Evolutionary conservation across 768 basidiomycete genomes (phyloP).

Genomic region (Exsudoporus frostii): DNA sequence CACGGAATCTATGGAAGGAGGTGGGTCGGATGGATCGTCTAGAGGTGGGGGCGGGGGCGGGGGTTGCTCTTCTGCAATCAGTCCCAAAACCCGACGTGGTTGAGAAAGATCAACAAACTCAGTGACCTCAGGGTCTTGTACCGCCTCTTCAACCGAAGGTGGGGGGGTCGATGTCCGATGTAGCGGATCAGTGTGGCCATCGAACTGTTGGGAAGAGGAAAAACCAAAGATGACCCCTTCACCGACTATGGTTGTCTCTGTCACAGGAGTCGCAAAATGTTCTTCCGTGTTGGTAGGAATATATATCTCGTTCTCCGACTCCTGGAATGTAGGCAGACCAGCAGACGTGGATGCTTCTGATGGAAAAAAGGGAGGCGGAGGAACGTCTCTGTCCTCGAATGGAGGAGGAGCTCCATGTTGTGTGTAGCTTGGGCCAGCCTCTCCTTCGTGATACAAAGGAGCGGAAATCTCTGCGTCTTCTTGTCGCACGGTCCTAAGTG

Average conservation of each 20-base stretch:
- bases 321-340: slow-evolving; percentile 69
- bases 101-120: slow-evolving; percentile 57
- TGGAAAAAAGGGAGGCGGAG: slow-evolving; percentile 62
- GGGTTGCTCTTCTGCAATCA: slow-evolving; percentile 53
- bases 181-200: slow-evolving; percentile 72
- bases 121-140: slow-evolving; percentile 67
- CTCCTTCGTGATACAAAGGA: slow-evolving; percentile 66
- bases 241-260: slow-evolving; percentile 47
- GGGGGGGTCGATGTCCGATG: slow-evolving; percentile 66
- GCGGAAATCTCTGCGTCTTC: slow-evolving; percentile 62
- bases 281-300: slow-evolving; percentile 46
- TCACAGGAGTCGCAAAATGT: slow-evolving; percentile 33
- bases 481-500: slow-evolving; percentile 61
- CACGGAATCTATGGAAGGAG: slow-evolving; percentile 83
- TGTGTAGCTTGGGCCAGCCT: slow-evolving; percentile 74
- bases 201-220: slow-evolving; percentile 66
- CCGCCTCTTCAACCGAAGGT: slow-evolving; percentile 72
- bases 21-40: slow-evolving; percentile 87
- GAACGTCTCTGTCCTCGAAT: slow-evolving; percentile 80
- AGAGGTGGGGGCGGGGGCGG: slow-evolving; percentile 80
- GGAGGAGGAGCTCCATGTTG: slow-evolving; percentile 70
- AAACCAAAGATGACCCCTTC: slow-evolving; percentile 84
- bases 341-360: slow-evolving; percentile 58
- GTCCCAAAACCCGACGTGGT: slow-evolving; percentile 55
- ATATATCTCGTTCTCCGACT: slow-evolving; percentile 75